phyloP scores from a whole-genome alignment of 2,329 filamentous ascomycete genomes.

The Tolypocladium album region DNA sequence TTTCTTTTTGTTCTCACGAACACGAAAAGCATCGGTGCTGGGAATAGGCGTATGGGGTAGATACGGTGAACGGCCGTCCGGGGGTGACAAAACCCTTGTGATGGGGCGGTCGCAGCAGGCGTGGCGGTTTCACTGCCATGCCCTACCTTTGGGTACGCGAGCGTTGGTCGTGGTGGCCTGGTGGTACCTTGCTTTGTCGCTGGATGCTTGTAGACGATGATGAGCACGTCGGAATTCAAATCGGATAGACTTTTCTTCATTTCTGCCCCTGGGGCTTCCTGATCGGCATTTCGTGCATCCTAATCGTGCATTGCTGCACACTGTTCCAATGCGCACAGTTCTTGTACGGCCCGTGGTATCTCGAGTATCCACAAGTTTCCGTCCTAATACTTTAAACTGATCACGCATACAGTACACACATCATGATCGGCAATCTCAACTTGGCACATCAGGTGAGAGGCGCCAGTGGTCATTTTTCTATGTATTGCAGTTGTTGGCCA shows the following conservation, averaged over 20 bases:
- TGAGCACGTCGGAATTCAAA: conserved; percentile 18
- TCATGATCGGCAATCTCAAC: too few species aligned
- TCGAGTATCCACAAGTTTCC: not conserved
- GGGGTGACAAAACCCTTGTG: not conserved
- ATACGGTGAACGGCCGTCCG: not conserved
- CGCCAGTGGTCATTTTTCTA: not conserved
- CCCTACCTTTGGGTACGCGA: not conserved
- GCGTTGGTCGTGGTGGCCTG: not conserved
- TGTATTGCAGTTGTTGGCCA: too few species aligned
- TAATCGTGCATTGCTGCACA: not conserved
- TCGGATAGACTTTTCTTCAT: conserved; percentile 10
- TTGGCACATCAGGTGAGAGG: not conserved
- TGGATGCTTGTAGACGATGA: conserved; percentile 8
- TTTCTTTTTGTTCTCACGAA: not conserved
- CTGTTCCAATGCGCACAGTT: not conserved
- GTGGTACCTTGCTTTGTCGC: not conserved
- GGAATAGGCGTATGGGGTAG: not conserved
- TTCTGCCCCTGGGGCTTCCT: not conserved
- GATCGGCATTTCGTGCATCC: not conserved
- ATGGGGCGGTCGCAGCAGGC: not conserved
- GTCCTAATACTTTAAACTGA: not conserved
- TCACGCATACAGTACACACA: too few species aligned
- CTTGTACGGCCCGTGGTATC: not conserved
- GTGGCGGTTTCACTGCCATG: not conserved
- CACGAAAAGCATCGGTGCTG: not conserved